Evolutionary conservation across 345 rosid species (phyloP).

Genomic region (Bruguiera parviflora): DNA sequence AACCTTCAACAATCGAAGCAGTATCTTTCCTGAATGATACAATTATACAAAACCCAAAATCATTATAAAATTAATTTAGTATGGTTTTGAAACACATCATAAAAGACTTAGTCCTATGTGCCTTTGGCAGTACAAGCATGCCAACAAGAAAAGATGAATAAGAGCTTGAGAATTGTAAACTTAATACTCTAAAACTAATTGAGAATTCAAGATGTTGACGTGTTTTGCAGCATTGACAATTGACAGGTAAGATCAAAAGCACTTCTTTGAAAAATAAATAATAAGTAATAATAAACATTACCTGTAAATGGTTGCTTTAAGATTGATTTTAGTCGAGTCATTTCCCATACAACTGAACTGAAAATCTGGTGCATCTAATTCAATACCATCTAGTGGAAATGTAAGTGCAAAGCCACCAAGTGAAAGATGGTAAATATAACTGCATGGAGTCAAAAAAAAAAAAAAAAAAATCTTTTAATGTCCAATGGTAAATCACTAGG

Average conservation of each 20-base stretch:
- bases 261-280: background rate
- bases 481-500: background rate
- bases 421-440: slow-evolving; percentile 68
- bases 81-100: no score
- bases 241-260: background rate
- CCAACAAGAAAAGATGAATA: no score
- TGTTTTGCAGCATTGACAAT: background rate
- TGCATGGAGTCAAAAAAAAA: slow-evolving; percentile 24
- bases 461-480: background rate
- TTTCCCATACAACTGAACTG: slow-evolving; percentile 26
- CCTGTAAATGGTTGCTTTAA: slow-evolving; percentile 62
- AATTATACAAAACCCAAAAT: background rate
- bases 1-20: slow-evolving; percentile 46
- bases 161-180: background rate
- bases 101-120: no score
- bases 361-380: slow-evolving; percentile 13
- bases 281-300: slow-evolving; percentile 9
- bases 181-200: background rate
- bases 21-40: slow-evolving; percentile 51
- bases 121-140: background rate
- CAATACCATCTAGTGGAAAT: slow-evolving; percentile 41
- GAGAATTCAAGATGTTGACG: background rate
- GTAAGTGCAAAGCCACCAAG: slow-evolving; percentile 66
- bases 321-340: slow-evolving; percentile 54
- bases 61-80: no score